Base-by-base conservation (phyloP, 2,329 filamentous ascomycete species). In the Phoma sp. region DNA sequence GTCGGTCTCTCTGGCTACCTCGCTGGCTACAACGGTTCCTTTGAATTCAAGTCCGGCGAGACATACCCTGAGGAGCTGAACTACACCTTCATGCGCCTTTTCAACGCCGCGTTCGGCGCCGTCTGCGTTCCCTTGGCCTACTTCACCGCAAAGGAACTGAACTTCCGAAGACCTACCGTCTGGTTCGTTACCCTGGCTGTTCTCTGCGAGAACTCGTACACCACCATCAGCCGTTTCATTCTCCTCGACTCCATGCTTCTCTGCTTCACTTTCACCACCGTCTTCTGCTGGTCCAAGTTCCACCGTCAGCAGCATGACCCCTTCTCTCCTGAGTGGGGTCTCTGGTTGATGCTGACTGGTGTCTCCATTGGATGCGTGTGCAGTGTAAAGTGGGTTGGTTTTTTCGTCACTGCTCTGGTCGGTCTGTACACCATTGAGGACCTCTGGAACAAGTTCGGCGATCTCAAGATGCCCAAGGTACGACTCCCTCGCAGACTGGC, bases 21-120 rank as follows among this genome's bases (percentile, higher is more conserved):
- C 57, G 96, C 93, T 64, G 93, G 93, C 63, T 99, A 99, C 83
- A 99, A 99, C 81, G 95, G 95, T 53, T 96, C 93, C 4, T 99
- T 99, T 78, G 95, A 99, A 74, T 99, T 99, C 84, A 99, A 99
- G 78, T 98, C 93, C 47, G 95, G 95, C 74, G 95, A 98, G 73
- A 92, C 86, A 48, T 99, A 99, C 75, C 95, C 95, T 10, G 86
- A 88, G 65, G 92, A 98, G 70, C 83, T 99, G 72, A 89, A 99
- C 81, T 99, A 96, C 77, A 96, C 93, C 67, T 96, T 96, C 73
- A 99, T 99, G 96, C 91, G 95, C 67, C 84, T 93, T 57, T 99
- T 99, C 85, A 99, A 98, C 76, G 90, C 93, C 61, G 86, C 92
- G 60, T 99, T 98, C 74, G 95, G 95, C 56, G 93, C 93, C 57